Percentiles rank a stretch among this genome's conserved stretches.
These are phyloP conservation scores for Sequoia sempervirens DNA, from an alignment of 75 land plant species.

Conservation along the genomic window DNA sequence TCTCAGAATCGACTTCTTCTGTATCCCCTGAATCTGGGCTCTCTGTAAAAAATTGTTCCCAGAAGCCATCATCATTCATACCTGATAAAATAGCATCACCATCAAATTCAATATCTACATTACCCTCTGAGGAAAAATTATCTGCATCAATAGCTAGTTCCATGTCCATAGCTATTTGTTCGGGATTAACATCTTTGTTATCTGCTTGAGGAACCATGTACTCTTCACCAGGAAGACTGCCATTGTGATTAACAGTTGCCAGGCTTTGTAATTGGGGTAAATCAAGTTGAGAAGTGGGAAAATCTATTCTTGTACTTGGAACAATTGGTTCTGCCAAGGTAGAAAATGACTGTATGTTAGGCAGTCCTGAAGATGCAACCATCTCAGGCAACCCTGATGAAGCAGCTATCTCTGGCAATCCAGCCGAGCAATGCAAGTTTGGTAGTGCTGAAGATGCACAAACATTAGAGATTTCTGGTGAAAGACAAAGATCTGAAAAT, in stretches of 20 bases:
- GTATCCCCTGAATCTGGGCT: slow-evolving; percentile 39
- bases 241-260: slow-evolving; percentile 11
- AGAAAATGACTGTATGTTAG: slow-evolving; percentile 9
- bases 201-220: slow-evolving; percentile 11
- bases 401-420: slow-evolving; percentile 20
- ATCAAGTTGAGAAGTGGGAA: slow-evolving; percentile 14
- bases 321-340: slow-evolving; percentile 5
- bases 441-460: slow-evolving; percentile 7
- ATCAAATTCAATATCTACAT: slow-evolving; percentile 19
- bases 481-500: slow-evolving; percentile 14
- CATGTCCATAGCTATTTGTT: slow-evolving; percentile 20
- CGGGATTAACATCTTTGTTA: slow-evolving; percentile 15
- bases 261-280: slow-evolving; percentile 18
- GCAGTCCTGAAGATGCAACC: slow-evolving; percentile 8
- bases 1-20: slow-evolving; percentile 36
- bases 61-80: slow-evolving; percentile 48
- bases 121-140: slow-evolving; percentile 19
- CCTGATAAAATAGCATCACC: slow-evolving; percentile 35
- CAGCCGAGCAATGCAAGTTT: neutral
- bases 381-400: neutral
- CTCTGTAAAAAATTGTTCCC: slow-evolving; percentile 69
- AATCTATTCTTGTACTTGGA: slow-evolving; percentile 3
- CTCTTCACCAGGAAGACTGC: slow-evolving; percentile 7
- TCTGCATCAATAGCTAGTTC: slow-evolving; percentile 25
- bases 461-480: slow-evolving; percentile 13